These are phyloP conservation scores for Hirsutella minnesotensis DNA, from an alignment of 2,329 filamentous ascomycete genomes.

Conservation along the genomic window DNA sequence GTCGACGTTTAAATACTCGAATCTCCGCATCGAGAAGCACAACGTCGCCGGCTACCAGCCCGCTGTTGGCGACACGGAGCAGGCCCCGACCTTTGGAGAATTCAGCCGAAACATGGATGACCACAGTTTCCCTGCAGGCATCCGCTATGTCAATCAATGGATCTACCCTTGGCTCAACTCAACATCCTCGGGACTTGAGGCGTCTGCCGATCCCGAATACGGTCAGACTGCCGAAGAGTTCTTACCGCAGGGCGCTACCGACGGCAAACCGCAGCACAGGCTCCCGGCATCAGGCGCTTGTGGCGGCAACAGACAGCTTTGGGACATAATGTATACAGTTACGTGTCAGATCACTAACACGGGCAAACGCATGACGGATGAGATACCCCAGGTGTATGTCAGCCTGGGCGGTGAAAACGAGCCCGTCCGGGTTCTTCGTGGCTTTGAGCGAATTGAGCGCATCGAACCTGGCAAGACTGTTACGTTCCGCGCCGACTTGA, in stretches of 20 bases:
- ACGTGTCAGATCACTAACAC: slow-evolving; percentile 61
- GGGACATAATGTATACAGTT: slow-evolving; percentile 57
- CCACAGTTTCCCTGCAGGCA: slow-evolving; percentile 54
- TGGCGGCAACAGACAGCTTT: slow-evolving; percentile 54
- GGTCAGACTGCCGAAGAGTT: slow-evolving; percentile 45
- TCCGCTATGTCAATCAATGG: slow-evolving; percentile 40
- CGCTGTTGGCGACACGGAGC: slow-evolving; percentile 46
- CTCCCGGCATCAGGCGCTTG: slow-evolving; percentile 38
- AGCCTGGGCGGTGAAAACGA: slow-evolving; percentile 70
- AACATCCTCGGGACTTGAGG: slow-evolving; percentile 40
- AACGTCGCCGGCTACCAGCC: slow-evolving; percentile 42
- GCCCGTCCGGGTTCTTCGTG: slow-evolving; percentile 54
- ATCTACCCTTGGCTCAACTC: slow-evolving; percentile 67
- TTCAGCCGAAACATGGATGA: slow-evolving; percentile 49
- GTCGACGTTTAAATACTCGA: slow-evolving; percentile 66
- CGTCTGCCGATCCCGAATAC: slow-evolving; percentile 47
- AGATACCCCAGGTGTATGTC: slow-evolving; percentile 69
- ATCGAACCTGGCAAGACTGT: slow-evolving; percentile 58
- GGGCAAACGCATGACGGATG: slow-evolving; percentile 51
- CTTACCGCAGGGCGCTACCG: slow-evolving; percentile 45
- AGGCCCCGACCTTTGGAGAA: slow-evolving; percentile 54
- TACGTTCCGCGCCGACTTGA: slow-evolving; percentile 57
- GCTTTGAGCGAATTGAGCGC: slow-evolving; percentile 62
- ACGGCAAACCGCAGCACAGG: slow-evolving; percentile 45
- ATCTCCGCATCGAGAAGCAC: slow-evolving; percentile 44